Evolutionary conservation across 495 filamentous ascomycete genomes (phyloP), one percentile per base, ranked within the genome.

Genomic region (Xylaria acuta): DNA sequence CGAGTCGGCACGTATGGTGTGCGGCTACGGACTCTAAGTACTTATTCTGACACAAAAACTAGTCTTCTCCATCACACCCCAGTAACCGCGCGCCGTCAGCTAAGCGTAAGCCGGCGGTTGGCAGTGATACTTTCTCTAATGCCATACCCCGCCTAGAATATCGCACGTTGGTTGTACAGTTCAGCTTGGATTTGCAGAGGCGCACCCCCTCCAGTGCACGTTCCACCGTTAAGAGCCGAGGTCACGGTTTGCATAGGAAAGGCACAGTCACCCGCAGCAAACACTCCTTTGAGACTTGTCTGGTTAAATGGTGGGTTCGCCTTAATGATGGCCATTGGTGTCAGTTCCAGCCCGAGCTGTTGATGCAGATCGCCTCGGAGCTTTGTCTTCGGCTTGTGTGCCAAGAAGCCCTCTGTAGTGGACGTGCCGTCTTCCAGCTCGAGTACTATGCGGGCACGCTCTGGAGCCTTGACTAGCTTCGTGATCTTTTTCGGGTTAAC

Each of bases 341-440:
- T 34, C 49, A 67, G 20, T 20, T 67, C 49, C 11, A 67, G 47
- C 45, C 64, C 64, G 30, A 67, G 64, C 45, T 67, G 64, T 16
- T 67, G 45, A n/a, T n/a, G 9, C 1, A 67, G n/a, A n/a, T 51
- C 32, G 5, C 64, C 64, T 22, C 38, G 40, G 34, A 45, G 45
- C 20, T 38, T 45, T 27, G 64, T 67, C 6, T 25, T 45, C 47
- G 64, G 64, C 32, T 56, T 67, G 64, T 67, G 64, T 6, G 36
- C 45, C 30, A 67, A 49, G 64, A 67, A 67, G 6, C 45, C 64
- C 47, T 67, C 64, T n/a, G 64, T 67, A 34, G 25, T n/a, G 5
- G 38, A 32, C 9, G n/a, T 30, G 14, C 64, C 64, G 14, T 45
- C 64, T 25, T 67, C 64, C 4, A 67, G 40, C 16, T n/a, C 25